These are phyloP conservation scores for Schizochytrium sp. DNA, from an alignment of 108 stramenopile species.

Conservation along the genomic window DNA sequence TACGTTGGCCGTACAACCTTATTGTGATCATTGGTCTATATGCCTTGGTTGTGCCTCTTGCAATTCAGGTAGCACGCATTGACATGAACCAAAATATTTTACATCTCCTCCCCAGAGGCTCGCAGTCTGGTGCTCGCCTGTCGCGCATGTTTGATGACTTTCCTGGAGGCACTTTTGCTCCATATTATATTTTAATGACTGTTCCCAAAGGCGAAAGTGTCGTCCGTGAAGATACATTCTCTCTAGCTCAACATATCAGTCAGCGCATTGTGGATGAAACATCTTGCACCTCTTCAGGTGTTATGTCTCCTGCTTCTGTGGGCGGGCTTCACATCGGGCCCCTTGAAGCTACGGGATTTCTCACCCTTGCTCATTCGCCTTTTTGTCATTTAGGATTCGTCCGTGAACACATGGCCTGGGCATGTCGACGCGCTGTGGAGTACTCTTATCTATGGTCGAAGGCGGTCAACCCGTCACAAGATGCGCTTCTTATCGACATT, in stretches of 20 bases:
- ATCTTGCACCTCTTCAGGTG: not conserved
- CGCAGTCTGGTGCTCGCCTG: not conserved
- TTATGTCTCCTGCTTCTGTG: slow-evolving; percentile 40
- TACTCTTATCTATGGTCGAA: slow-evolving; percentile 28
- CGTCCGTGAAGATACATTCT: not conserved
- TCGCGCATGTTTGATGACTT: slow-evolving; percentile 50
- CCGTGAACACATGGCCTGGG: not conserved
- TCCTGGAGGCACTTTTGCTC: slow-evolving; percentile 55
- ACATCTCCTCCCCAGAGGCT: slow-evolving; percentile 2
- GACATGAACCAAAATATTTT: slow-evolving; percentile 22
- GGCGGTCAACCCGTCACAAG: not conserved
- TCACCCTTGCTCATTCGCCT: not conserved
- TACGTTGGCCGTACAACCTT: slow-evolving; percentile 6
- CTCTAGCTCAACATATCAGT: not conserved
- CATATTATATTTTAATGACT: slow-evolving; percentile 9
- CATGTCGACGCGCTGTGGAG: slow-evolving; percentile 6
- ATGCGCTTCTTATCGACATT: slow-evolving; percentile 16
- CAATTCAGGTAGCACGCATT: slow-evolving; percentile 10
- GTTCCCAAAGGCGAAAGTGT: not conserved
- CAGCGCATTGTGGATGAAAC: not conserved
- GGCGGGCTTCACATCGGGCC: not conserved
- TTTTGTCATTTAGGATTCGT: not conserved
- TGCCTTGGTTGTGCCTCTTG: slow-evolving; percentile 2
- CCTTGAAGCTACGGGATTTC: not conserved
- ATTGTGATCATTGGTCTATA: not conserved